These are phyloP conservation scores for Cercospora nicotianae DNA, from an alignment of 2,329 filamentous ascomycete genomes.

Conservation along the genomic window DNA sequence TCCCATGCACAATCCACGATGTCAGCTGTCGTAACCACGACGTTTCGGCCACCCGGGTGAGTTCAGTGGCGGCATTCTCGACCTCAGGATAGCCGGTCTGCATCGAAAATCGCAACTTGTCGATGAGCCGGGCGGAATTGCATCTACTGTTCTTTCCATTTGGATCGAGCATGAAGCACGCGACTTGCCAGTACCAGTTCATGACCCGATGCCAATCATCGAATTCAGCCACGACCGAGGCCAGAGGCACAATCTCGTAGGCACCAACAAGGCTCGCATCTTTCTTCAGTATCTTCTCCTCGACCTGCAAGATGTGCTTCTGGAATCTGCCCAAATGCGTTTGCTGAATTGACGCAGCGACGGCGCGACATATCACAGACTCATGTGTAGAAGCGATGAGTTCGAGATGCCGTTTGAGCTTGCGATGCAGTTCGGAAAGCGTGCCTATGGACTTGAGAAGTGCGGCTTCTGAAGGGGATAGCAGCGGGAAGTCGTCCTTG, in stretches of 20 bases:
- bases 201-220: constrained; percentile 80
- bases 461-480: constrained; percentile 78
- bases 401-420: constrained; percentile 66
- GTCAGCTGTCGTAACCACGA: constrained; percentile 90
- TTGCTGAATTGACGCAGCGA: constrained; percentile 73
- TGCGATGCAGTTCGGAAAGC: constrained; percentile 75
- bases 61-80: constrained; percentile 69
- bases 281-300: constrained; percentile 71
- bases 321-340: constrained; percentile 79
- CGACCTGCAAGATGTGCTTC: constrained; percentile 78
- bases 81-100: constrained; percentile 89
- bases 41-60: constrained; percentile 77
- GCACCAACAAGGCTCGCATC: constrained; percentile 82
- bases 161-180: constrained; percentile 63
- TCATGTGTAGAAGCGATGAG: constrained; percentile 69
- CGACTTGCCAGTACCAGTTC: constrained; percentile 80
- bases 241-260: constrained; percentile 90
- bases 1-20: constrained; percentile 87
- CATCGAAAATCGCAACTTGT: constrained; percentile 71
- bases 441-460: constrained; percentile 75
- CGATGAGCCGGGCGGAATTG: constrained; percentile 65
- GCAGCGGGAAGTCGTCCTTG: constrained; percentile 48
- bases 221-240: constrained; percentile 79
- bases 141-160: constrained; percentile 21
- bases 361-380: constrained; percentile 83